Evolutionary conservation across 2,329 filamentous ascomycete genomes (phyloP).

Genomic region (Clarireedia hainanense): DNA sequence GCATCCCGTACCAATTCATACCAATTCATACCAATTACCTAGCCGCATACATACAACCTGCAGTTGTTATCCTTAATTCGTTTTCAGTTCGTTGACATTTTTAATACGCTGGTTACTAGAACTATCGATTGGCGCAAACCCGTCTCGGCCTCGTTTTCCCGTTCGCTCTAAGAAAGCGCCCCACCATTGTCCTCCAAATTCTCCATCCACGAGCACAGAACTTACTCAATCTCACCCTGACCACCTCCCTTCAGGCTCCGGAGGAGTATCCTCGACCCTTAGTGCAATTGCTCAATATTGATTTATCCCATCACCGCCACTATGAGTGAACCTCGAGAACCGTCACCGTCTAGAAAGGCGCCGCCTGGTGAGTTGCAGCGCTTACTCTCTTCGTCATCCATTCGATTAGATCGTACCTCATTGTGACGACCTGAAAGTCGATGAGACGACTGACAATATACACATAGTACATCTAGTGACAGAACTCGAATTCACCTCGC

Average conservation of each 20-base stretch:
- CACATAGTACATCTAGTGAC: background rate
- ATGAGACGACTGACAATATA: background rate
- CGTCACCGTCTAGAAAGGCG: conserved; percentile 9
- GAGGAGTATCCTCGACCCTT: conserved; percentile 8
- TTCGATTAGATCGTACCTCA: conserved; percentile 12
- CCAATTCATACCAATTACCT: background rate
- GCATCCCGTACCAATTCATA: background rate
- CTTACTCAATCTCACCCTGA: background rate
- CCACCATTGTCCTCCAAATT: conserved; percentile 12
- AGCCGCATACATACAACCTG: background rate
- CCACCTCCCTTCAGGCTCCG: conserved; percentile 9
- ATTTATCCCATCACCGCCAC: conserved; percentile 1
- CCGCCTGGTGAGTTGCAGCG: conserved; percentile 20
- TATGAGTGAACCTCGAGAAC: conserved; percentile 18
- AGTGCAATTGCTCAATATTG: conserved; percentile 6
- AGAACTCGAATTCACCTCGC: background rate
- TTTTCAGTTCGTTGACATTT: too few species aligned
- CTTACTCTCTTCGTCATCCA: conserved; percentile 14
- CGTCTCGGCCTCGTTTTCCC: background rate
- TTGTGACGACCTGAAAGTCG: background rate
- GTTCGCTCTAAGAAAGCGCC: conserved; percentile 11
- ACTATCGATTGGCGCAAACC: conserved; percentile 1
- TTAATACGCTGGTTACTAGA: background rate
- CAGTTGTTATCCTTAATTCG: too few species aligned
- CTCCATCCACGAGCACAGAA: conserved; percentile 10